phyloP scores from a whole-genome alignment of 208 protist species.

The Leptomonas pyrrhocoris region DNA sequence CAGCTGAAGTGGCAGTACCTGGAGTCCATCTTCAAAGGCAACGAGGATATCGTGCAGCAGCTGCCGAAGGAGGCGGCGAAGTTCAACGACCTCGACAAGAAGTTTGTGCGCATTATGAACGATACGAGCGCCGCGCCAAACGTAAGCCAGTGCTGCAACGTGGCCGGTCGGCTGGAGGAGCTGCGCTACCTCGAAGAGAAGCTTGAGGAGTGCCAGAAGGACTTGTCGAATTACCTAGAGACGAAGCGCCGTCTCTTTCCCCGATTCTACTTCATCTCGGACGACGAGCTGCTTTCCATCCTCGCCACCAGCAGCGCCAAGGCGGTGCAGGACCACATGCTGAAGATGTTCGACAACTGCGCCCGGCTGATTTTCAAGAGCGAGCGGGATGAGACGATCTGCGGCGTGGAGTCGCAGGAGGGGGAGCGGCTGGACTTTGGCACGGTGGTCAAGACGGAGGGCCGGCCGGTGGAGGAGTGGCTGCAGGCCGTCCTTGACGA shows the following conservation, averaged over 20 bases:
- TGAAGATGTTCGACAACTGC: constrained; percentile 99
- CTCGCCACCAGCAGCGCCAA: constrained; percentile 95
- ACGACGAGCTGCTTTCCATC: constrained; percentile 99
- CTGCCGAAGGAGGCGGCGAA: constrained; percentile 98
- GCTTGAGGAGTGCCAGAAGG: constrained; percentile 98
- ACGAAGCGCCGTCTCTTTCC: constrained; percentile 97
- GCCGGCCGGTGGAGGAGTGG: constrained; percentile 97
- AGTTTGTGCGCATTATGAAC: constrained; percentile 97
- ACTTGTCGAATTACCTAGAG: constrained; percentile 98
- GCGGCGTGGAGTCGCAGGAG: constrained; percentile 97
- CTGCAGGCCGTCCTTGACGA: constrained; percentile 96
- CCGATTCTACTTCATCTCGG: constrained; percentile 99
- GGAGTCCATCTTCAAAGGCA: constrained; percentile 99
- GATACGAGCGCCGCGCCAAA: constrained; percentile 92
- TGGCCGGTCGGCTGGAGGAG: constrained; percentile 90
- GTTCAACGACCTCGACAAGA: constrained; percentile 97
- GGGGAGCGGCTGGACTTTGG: constrained; percentile 95
- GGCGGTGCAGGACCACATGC: constrained; percentile 98
- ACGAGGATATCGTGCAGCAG: constrained; percentile 98
- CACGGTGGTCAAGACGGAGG: constrained; percentile 87
- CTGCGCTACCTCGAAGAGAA: constrained; percentile 92
- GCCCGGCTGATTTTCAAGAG: constrained; percentile 94
- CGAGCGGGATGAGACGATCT: constrained; percentile 89
- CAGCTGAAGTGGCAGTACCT: constrained; percentile 99
- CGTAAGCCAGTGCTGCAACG: constrained; percentile 94